These are phyloP conservation scores for Ogataea thermomethanolica DNA, from an alignment of 805 yeast species.

Conservation along the genomic window DNA sequence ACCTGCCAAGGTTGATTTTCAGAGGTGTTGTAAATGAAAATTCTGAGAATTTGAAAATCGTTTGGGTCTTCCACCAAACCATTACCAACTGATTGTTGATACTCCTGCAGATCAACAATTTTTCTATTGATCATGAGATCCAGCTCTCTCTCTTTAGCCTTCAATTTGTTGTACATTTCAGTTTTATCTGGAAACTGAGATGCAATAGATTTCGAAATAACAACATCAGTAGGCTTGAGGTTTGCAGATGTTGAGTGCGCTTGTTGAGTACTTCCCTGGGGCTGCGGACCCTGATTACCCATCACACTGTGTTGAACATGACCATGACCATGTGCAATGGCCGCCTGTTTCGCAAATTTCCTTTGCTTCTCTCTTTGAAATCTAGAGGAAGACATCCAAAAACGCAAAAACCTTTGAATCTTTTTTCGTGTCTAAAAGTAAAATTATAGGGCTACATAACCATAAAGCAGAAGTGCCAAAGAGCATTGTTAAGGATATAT, in stretches of 20 bases:
- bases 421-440: constrained; percentile 7
- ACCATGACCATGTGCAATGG: constrained; percentile 15
- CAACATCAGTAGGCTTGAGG: constrained; percentile 36
- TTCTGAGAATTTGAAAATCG: constrained; percentile 63
- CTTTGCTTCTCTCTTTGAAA: constrained; percentile 22
- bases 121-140: constrained; percentile 83
- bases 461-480: not conserved
- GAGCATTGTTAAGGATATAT: not conserved
- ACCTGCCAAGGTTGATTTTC: constrained; percentile 89
- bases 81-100: constrained; percentile 45
- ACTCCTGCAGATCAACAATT: constrained; percentile 78
- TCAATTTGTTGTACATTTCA: constrained; percentile 63
- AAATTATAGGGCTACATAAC: constrained; percentile 19
- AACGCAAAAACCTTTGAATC: not conserved
- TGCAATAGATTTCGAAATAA: constrained; percentile 30
- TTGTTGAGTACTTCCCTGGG: constrained; percentile 16
- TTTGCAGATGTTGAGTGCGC: constrained; percentile 26
- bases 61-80: constrained; percentile 36
- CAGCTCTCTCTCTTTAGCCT: constrained; percentile 76
- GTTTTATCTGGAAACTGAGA: constrained; percentile 44
- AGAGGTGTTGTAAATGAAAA: constrained; percentile 76
- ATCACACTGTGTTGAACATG: constrained; percentile 12
- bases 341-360: constrained; percentile 14
- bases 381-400: constrained; percentile 15
- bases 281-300: constrained; percentile 14